Conservation (phyloP, 2,329 filamentous ascomycete genomes). For the Sporothrix phasma region DNA sequence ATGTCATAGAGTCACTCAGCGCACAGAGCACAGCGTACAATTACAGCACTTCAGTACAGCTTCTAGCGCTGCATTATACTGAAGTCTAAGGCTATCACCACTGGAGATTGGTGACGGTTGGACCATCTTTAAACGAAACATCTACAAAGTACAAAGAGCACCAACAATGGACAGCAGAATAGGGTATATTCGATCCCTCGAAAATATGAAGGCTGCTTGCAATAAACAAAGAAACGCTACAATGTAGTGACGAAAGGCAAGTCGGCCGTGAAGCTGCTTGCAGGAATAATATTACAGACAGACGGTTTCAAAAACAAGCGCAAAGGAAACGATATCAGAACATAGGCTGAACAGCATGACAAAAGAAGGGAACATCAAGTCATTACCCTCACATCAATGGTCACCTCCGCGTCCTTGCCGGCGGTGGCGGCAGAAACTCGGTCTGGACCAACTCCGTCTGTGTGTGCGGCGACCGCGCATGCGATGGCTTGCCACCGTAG, state of each 20-base stretch:
- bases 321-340: constrained; percentile 1
- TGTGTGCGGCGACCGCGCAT: not conserved
- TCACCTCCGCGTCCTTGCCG: constrained; percentile 13
- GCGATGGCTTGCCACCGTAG: not conserved
- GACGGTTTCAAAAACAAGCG: not conserved
- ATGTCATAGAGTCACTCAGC: not conserved
- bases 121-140: too few species aligned
- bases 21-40: not conserved
- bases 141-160: not conserved
- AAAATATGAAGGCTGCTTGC: too few species aligned
- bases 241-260: not conserved
- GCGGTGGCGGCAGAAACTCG: constrained; percentile 31
- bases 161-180: not conserved
- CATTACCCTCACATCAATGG: not conserved
- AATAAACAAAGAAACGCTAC: not conserved
- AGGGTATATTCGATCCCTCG: not conserved
- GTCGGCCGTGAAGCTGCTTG: not conserved
- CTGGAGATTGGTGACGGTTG: too few species aligned
- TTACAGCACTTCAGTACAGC: not conserved
- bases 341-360: not conserved
- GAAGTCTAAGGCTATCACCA: too few species aligned
- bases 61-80: too few species aligned
- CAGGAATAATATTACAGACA: not conserved
- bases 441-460: constrained; percentile 30
- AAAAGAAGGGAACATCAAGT: not conserved